A percentile compares a stretch with the other conserved stretches of the same genome.
Evolutionary conservation across 768 basidiomycete genomes (phyloP).

Genomic region (Chalciporus piperatus): DNA sequence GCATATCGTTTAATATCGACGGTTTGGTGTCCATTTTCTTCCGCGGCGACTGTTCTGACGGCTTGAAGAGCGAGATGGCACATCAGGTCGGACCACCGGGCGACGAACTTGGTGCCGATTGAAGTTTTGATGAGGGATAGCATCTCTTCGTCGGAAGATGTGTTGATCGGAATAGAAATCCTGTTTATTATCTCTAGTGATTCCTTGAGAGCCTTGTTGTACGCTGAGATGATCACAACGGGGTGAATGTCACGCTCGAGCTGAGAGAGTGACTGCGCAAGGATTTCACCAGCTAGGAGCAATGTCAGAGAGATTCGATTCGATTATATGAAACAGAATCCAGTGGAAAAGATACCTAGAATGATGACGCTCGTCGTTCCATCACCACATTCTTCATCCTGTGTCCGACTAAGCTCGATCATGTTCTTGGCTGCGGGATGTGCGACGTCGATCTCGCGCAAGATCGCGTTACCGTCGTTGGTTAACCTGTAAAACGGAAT

Average conservation of each 20-base stretch:
- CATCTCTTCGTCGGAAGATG: conserved; percentile 85
- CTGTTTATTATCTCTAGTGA: conserved; percentile 84
- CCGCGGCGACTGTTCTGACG: conserved; percentile 81
- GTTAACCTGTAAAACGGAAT: conserved; percentile 60
- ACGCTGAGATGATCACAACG: conserved; percentile 97
- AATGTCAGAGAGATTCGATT: not conserved
- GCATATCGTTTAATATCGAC: conserved; percentile 99
- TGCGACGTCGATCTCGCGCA: conserved; percentile 97
- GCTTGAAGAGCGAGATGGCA: conserved; percentile 92
- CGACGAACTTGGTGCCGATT: conserved; percentile 97
- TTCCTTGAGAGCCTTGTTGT: conserved; percentile 93
- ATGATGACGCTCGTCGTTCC: conserved; percentile 99
- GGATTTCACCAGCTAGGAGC: conserved; percentile 83
- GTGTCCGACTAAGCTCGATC: conserved; percentile 97
- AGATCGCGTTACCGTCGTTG: conserved; percentile 98
- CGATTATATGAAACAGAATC: not conserved
- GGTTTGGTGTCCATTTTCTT: conserved; percentile 74
- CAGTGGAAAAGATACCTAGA: conserved; percentile 58
- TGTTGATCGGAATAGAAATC: conserved; percentile 89
- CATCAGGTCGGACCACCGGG: conserved; percentile 97
- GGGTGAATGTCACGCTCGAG: conserved; percentile 98
- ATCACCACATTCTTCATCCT: conserved; percentile 98
- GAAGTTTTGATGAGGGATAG: conserved; percentile 96
- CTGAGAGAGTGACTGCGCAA: conserved; percentile 89
- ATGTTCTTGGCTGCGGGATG: conserved; percentile 99